Evolutionary conservation across 768 basidiomycete genomes (phyloP), one percentile per base, ranked within the genome.

Genomic region (Saitozyma podzolica): DNA sequence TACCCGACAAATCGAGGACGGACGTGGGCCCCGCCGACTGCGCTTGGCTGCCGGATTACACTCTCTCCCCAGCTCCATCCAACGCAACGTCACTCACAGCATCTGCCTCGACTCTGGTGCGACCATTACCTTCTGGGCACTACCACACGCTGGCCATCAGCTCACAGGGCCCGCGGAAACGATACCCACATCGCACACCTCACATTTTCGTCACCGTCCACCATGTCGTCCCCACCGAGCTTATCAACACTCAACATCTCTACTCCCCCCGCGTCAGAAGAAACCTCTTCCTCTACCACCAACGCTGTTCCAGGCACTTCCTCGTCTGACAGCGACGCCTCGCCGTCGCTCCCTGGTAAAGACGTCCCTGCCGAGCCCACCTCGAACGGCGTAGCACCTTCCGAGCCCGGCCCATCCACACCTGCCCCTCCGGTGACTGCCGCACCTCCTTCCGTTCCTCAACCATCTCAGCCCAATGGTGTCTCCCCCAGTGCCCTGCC

Each of bases 191-290:
- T 5, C 29, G 29, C 29, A 2, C 29, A 29, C 29, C 29, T 29
- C 29, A 29, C 29, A 29, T 29, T 29, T 29, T 29, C n/a, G n/a
- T n/a, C 29, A 29, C 29, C 29, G 5, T 10, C 14, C 47, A 56
- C n/a, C n/a, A 61, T 61, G 60, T 54, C 60, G 2, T 53, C 52
- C 11, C 54, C 60, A 14, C 60, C 60, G 9, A 54, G 51, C 37
- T 43, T 61, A n/a, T 45, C 55, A 10, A 50, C 39, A 16, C 60
- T 61, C 42, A 39, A 49, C 17, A 42, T 61, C 20, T 61, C 60
- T 11, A 50, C 60, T 9, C 14, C 59, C 39, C 14, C 59, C 39
- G 11, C 47, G 37, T 5, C 62, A 13, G 53, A 64, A 8, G 47
- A 54, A n/a, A 19, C 53, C 7, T 50, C 63, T 11, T 60, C 64